Conservation (phyloP, 192 early-diverging fungal species). For the Coemansia erecta region DNA sequence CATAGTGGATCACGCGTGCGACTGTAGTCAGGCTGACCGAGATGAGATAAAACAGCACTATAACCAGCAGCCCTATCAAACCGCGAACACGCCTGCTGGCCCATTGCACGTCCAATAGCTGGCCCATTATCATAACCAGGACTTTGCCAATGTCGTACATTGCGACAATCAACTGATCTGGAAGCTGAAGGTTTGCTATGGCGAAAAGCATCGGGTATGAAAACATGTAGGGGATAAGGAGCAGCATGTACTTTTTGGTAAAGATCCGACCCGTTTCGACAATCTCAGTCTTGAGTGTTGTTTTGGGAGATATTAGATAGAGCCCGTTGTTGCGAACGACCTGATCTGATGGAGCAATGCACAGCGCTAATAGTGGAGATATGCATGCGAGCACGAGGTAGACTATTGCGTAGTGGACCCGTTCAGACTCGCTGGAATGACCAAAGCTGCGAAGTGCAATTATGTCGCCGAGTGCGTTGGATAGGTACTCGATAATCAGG, state of each 20-base stretch:
- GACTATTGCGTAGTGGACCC: slow-evolving; percentile 16
- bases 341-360: slow-evolving; percentile 25
- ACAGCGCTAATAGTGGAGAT: slow-evolving; percentile 19
- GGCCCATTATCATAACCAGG: slow-evolving; percentile 22
- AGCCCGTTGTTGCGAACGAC: slow-evolving; percentile 42
- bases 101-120: slow-evolving; percentile 35
- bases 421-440: neutral
- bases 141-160: slow-evolving; percentile 36
- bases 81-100: slow-evolving; percentile 23
- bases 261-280: slow-evolving; percentile 21
- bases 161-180: slow-evolving; percentile 13
- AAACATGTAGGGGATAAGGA: slow-evolving; percentile 9
- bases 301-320: slow-evolving; percentile 35
- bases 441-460: slow-evolving; percentile 13
- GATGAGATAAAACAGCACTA: slow-evolving; percentile 7
- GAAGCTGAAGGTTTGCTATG: slow-evolving; percentile 24
- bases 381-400: slow-evolving; percentile 18
- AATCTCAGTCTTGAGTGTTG: slow-evolving; percentile 18
- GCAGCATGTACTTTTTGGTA: slow-evolving; percentile 15
- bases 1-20: slow-evolving; percentile 5
- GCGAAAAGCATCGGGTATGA: slow-evolving; percentile 15
- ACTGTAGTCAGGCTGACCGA: slow-evolving; percentile 17
- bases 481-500: slow-evolving; percentile 29
- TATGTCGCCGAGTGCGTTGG: slow-evolving; percentile 32
- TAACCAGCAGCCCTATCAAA: slow-evolving; percentile 10